phyloP scores from a whole-genome alignment of 768 basidiomycete species.

The Rhodotorula toruloides region DNA sequence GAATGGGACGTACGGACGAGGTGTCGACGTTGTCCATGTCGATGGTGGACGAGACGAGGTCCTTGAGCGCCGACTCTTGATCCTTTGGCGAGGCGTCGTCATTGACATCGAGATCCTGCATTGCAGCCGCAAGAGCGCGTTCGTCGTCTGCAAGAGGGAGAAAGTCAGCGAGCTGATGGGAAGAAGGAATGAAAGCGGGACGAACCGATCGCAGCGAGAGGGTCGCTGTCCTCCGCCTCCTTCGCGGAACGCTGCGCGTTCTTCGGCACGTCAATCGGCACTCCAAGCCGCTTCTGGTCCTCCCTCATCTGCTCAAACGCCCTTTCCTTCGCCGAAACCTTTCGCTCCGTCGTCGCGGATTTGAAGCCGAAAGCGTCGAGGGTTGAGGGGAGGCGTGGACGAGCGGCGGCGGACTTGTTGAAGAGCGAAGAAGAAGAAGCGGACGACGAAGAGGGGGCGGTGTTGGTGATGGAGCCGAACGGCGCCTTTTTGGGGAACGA shows the following conservation, averaged over 20 bases:
- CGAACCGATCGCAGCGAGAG: background rate
- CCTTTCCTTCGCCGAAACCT: conserved; percentile 9
- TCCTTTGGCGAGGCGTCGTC: conserved; percentile 7
- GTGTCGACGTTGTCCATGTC: conserved; percentile 14
- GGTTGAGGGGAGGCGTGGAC: background rate
- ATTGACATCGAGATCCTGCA: conserved; percentile 8
- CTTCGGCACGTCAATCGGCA: conserved; percentile 30
- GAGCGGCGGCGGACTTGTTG: background rate
- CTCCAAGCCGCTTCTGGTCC: conserved; percentile 5
- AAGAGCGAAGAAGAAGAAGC: background rate
- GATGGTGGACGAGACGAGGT: conserved; percentile 14
- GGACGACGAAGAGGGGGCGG: background rate
- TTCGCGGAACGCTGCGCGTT: background rate
- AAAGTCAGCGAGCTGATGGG: too few relatives aligned
- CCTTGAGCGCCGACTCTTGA: conserved; percentile 25
- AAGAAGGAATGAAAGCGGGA: too few relatives aligned
- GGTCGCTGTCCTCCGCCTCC: background rate
- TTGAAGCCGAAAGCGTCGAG: background rate
- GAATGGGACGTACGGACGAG: background rate
- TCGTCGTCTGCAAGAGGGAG: conserved; percentile 15
- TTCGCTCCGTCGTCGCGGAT: background rate
- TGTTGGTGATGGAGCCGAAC: background rate
- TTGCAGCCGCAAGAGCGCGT: conserved; percentile 2
- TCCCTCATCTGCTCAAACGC: background rate
- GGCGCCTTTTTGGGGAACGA: background rate